phyloP scores from a whole-genome alignment of 2,329 filamentous ascomycete genomes.

The Trichoderma citrinoviride region DNA sequence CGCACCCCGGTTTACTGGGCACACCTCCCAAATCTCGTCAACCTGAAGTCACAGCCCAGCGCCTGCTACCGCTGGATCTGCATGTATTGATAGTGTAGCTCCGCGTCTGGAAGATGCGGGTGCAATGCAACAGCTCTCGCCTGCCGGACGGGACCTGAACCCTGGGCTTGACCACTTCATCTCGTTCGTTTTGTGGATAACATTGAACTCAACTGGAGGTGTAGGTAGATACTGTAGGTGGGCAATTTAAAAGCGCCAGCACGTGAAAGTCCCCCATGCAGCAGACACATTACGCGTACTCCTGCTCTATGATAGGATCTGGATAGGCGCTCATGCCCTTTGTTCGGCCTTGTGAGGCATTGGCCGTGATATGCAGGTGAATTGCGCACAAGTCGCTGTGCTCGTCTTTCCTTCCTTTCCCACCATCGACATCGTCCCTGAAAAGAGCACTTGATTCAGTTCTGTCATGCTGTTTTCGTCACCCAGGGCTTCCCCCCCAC shows the following conservation, averaged over 20 bases:
- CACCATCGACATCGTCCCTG: no score
- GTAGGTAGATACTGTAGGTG: no score
- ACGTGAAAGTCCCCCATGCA: constrained; percentile 8
- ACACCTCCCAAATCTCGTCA: constrained; percentile 10
- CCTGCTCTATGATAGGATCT: neutral
- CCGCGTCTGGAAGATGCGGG: no score
- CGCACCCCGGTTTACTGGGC: neutral
- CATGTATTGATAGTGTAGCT: no score
- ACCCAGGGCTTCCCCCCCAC: neutral
- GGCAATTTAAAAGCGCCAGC: neutral
- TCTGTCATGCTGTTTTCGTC: neutral
- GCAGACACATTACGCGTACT: constrained; percentile 8
- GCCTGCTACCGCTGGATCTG: neutral
- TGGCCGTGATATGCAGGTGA: neutral
- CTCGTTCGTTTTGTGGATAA: neutral
- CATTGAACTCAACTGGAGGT: no score
- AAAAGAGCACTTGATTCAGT: neutral
- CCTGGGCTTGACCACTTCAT: no score
- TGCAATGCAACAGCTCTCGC: no score
- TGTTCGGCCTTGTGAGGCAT: neutral
- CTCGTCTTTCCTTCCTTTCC: neutral
- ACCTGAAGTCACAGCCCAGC: neutral
- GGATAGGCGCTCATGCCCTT: no score
- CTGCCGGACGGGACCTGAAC: no score
- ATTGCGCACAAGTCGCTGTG: neutral